Conservation (phyloP, 225 moss, liverwort and hornwort species). For the Bryum argenteum region DNA sequence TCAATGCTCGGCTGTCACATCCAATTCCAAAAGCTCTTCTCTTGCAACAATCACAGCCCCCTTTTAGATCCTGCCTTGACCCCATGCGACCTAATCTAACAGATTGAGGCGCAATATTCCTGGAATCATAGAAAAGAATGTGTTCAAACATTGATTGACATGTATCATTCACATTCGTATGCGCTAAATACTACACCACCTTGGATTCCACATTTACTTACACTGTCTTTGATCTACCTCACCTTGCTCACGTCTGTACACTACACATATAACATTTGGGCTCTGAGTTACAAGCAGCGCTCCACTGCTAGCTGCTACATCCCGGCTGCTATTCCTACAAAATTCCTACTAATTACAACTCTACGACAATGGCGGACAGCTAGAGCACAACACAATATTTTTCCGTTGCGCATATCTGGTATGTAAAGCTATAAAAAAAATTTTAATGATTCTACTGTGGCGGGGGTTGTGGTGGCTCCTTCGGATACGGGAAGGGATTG, state of each 20-base stretch:
- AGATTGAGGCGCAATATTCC: not conserved
- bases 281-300: not conserved
- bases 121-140: constrained; percentile 26
- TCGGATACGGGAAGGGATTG: constrained; percentile 30
- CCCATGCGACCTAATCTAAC: constrained; percentile 7
- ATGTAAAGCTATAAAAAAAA: constrained; percentile 16
- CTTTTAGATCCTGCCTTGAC: not conserved
- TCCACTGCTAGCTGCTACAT: too few species aligned
- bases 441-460: constrained; percentile 11
- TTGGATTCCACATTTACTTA: constrained; percentile 20
- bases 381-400: constrained; percentile 19
- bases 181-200: not conserved
- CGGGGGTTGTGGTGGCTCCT: constrained; percentile 17
- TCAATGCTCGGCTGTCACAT: constrained; percentile 4
- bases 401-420: constrained; percentile 12
- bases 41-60: constrained; percentile 25
- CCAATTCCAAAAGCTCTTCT: constrained; percentile 31
- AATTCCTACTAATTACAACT: too few species aligned
- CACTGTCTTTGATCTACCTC: constrained; percentile 27
- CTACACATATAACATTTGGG: not conserved
- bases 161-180: not conserved
- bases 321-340: too few species aligned
- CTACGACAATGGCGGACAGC: constrained; percentile 2
- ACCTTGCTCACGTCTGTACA: not conserved
- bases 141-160: constrained; percentile 26